Conservation (phyloP, 257 asterid genomes). For the Solanum microdontum region DNA sequence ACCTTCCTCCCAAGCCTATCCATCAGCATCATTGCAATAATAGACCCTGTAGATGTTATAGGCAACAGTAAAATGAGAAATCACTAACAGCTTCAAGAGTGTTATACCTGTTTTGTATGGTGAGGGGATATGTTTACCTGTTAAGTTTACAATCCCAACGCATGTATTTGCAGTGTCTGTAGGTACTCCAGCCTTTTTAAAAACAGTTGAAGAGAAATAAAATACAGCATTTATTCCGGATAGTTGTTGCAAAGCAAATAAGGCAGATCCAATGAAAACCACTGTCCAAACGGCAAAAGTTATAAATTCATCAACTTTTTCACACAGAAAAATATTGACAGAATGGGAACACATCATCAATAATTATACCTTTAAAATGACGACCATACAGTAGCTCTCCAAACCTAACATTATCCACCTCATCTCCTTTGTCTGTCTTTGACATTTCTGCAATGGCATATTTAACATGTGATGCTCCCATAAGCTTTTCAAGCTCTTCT, state of each 20-base stretch:
- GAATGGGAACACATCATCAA: background rate
- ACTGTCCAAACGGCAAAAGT: constrained; percentile 36
- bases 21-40: constrained; percentile 82
- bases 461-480: constrained; percentile 74
- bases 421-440: constrained; percentile 69
- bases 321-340: background rate
- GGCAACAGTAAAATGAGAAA: constrained; percentile 1
- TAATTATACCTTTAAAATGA: constrained; percentile 48
- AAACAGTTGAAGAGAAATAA: constrained; percentile 87
- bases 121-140: constrained; percentile 36
- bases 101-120: background rate
- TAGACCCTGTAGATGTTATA: constrained; percentile 44
- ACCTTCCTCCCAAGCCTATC: constrained; percentile 85
- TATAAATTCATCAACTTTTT: background rate
- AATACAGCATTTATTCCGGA: constrained; percentile 98
- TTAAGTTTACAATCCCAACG: constrained; percentile 64
- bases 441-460: constrained; percentile 59
- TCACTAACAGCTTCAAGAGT: background rate
- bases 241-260: constrained; percentile 80
- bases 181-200: constrained; percentile 84
- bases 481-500: constrained; percentile 64
- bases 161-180: constrained; percentile 71
- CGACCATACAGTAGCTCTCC: constrained; percentile 63
- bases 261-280: constrained; percentile 62
- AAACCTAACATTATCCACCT: constrained; percentile 37